These are phyloP conservation scores for Darksidea phi DNA, from an alignment of 495 filamentous ascomycete genomes.

Conservation along the genomic window DNA sequence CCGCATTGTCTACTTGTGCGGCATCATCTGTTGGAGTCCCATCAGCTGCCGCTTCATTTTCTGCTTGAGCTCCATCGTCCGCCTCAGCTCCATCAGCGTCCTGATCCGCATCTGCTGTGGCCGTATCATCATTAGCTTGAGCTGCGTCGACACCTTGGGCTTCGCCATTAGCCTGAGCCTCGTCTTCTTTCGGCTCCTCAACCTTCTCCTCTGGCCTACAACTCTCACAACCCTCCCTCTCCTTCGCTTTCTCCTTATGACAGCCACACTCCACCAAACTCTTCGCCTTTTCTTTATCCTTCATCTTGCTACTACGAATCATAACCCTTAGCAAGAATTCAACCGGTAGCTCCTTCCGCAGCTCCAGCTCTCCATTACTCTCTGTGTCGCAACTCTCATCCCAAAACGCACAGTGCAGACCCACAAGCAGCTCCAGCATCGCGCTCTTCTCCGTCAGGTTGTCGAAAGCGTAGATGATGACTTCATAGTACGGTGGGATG, in stretches of 20 bases:
- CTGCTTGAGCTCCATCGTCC: too few species aligned
- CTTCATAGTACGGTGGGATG: background rate
- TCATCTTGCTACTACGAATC: background rate
- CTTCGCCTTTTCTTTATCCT: background rate
- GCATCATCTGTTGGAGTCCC: too few species aligned
- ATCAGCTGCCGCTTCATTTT: too few species aligned
- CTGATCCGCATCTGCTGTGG: too few species aligned
- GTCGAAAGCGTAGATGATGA: conserved; percentile 8
- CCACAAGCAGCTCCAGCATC: conserved; percentile 8
- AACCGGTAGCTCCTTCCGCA: background rate
- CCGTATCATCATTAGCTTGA: too few species aligned
- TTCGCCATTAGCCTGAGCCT: too few species aligned
- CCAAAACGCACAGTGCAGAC: background rate
- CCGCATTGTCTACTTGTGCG: too few species aligned
- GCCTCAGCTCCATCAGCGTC: too few species aligned
- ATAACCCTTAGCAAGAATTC: background rate
- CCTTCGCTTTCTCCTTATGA: background rate
- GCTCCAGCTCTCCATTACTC: too few species aligned
- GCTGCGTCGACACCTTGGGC: too few species aligned
- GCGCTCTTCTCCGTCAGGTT: background rate
- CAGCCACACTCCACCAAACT: background rate
- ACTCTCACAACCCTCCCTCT: background rate
- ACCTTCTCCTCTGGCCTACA: background rate
- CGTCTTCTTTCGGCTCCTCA: too few species aligned
- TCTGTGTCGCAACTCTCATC: background rate